Evolutionary conservation across 163 green algal species (phyloP).

Genomic region (Picocystis sp.): DNA sequence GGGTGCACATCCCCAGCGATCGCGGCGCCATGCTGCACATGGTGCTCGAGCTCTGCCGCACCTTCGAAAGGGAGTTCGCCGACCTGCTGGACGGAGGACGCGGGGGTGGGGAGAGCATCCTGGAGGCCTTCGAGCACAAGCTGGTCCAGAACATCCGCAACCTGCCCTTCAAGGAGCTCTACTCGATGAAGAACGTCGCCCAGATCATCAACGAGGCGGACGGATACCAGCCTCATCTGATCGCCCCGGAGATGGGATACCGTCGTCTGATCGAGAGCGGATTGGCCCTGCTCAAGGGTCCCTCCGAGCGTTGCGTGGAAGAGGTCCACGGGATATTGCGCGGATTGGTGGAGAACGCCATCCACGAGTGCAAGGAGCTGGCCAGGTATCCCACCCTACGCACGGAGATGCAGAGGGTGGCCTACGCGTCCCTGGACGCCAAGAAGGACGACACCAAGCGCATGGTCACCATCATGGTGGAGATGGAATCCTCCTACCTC

Average conservation of each 20-base stretch:
- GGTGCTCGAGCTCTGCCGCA: constrained; percentile 66
- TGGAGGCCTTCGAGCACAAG: constrained; percentile 80
- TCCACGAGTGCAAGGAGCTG: constrained; percentile 38
- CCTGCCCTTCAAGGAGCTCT: constrained; percentile 77
- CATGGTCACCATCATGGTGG: constrained; percentile 49
- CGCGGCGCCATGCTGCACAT: constrained; percentile 82
- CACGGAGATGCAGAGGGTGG: constrained; percentile 42
- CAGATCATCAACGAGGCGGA: constrained; percentile 82
- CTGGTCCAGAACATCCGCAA: constrained; percentile 73
- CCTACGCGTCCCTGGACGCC: constrained; percentile 48
- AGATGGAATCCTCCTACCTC: constrained; percentile 85
- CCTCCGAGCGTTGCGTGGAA: constrained; percentile 49
- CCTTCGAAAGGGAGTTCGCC: constrained; percentile 66
- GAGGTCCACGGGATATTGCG: constrained; percentile 47
- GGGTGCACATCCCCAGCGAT: constrained; percentile 47
- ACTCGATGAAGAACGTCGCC: constrained; percentile 66
- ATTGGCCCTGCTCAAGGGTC: constrained; percentile 51
- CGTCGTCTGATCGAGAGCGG: constrained; percentile 56
- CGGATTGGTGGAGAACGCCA: constrained; percentile 11
- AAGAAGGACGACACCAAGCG: constrained; percentile 31
- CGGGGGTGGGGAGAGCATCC: constrained; percentile 59
- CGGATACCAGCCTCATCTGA: constrained; percentile 85
- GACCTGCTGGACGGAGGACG: constrained; percentile 69
- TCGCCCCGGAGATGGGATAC: constrained; percentile 89
- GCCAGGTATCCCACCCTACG: constrained; percentile 44